Evolutionary conservation across 176 grass and related monocot genomes (phyloP), one percentile per base, ranked within the genome.

Genomic region (Neostapfia colusana): DNA sequence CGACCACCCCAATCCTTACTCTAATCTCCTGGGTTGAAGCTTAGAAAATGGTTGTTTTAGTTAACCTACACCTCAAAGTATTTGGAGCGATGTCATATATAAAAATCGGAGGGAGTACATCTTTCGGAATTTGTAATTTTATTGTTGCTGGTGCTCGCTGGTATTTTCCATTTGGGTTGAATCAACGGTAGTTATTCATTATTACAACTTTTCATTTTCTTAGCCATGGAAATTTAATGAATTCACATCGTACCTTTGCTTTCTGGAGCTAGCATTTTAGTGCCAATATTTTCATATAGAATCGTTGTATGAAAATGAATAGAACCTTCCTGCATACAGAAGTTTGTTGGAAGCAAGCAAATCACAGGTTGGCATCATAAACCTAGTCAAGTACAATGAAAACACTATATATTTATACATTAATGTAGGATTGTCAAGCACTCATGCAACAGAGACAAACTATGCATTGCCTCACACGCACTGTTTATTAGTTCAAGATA

Each of bases 301-400:
- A 81, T 57, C 18, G 16, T 45, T 46, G n/a, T 70, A 65, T 15
- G 71, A 46, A 55, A 70, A 68, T 68, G 63, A 15, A 60, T 68
- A 57, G 49, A 59, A 67, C 13, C 26, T 48, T 49, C 51, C n/a
- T 84, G 43, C 34, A 51, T 51, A 21, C 49, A n/a, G 38, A 77
- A 72, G 21, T 70, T 8, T 4, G 12, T 67, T 39, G 17, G 60
- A 73, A 82, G 73, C 18, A 78, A 67, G 73, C 16, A 41, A 67
- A 68, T 50, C 60, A 73, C 54, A 83, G 35, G 26, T n/a, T 83
- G 20, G 75, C 53, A 74, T 74, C 51, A 79, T 69, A 74, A 79
- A 84, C 37, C 69, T 69, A 83, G 53, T 51, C 69, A 73, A 83
- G 80, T 79, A 88, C 61, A 70, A 35, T 23, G 40, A 59, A n/a